Percentiles rank a stretch among this genome's conserved stretches.
phyloP scores from a whole-genome alignment of 306 rosid genomes.

The Vigna hirtella region DNA sequence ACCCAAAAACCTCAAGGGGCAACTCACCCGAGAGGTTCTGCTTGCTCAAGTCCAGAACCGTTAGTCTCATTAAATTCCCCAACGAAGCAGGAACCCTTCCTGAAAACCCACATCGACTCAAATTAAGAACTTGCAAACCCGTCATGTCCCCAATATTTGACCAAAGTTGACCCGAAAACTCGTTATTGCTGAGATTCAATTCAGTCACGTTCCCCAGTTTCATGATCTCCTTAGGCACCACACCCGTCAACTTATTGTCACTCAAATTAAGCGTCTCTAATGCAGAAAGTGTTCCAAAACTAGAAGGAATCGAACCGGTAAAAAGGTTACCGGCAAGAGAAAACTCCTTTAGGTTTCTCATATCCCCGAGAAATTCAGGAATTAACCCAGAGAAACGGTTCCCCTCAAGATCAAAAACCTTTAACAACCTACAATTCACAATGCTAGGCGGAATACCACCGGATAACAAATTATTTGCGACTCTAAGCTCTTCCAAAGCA shows the following conservation, averaged over 20 bases:
- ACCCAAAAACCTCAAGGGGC: constrained; percentile 76
- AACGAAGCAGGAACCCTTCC: constrained; percentile 63
- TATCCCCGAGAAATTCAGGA: constrained; percentile 60
- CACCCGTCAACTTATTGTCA: constrained; percentile 64
- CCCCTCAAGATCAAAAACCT: constrained; percentile 68
- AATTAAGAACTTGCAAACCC: constrained; percentile 66
- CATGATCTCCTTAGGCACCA: constrained; percentile 61
- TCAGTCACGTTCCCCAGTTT: constrained; percentile 62
- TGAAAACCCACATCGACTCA: constrained; percentile 77
- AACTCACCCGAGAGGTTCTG: constrained; percentile 76
- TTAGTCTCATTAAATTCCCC: constrained; percentile 72
- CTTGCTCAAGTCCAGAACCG: constrained; percentile 75
- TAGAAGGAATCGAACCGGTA: constrained; percentile 60
- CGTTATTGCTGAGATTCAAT: constrained; percentile 73
- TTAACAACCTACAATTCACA: constrained; percentile 58
- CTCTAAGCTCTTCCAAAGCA: constrained; percentile 56
- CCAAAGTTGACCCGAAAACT: constrained; percentile 58
- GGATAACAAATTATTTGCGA: constrained; percentile 59
- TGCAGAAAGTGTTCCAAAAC: constrained; percentile 57
- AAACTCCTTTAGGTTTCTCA: constrained; percentile 55
- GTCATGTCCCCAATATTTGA: constrained; percentile 55
- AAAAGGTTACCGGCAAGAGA: constrained; percentile 64
- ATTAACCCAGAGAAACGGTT: constrained; percentile 60
- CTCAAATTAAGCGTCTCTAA: constrained; percentile 68
- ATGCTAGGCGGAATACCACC: constrained; percentile 67